Evolutionary conservation across 768 basidiomycete species (phyloP).

Genomic region (Auriscalpium orientale): DNA sequence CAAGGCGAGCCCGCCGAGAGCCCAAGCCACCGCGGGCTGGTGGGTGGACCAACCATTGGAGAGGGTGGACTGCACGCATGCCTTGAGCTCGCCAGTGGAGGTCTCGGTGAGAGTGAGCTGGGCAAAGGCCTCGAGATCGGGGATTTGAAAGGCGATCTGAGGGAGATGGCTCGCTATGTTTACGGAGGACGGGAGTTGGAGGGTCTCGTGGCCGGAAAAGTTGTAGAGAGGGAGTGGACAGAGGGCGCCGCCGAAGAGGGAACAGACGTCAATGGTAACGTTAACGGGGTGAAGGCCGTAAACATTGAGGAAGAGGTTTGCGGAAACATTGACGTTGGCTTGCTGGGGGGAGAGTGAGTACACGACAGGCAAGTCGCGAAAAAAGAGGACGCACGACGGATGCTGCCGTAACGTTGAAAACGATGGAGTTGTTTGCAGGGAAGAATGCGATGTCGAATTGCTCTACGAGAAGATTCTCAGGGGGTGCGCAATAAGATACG

Average conservation of each 20-base stretch:
- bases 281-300: constrained; percentile 84
- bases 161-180: constrained; percentile 57
- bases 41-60: constrained; percentile 85
- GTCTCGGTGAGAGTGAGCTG: constrained; percentile 69
- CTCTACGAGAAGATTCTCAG: constrained; percentile 71
- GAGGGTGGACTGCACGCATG: constrained; percentile 87
- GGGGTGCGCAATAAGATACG: constrained; percentile 80
- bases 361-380: constrained; percentile 3
- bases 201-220: constrained; percentile 74
- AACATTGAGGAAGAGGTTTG: constrained; percentile 76
- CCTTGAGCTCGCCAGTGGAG: constrained; percentile 63
- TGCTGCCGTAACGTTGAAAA: constrained; percentile 81
- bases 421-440: constrained; percentile 60
- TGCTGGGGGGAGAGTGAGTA: constrained; percentile 34
- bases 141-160: constrained; percentile 74
- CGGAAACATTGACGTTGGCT: constrained; percentile 71
- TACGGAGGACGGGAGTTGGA: constrained; percentile 54
- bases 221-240: constrained; percentile 82
- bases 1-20: constrained; percentile 57
- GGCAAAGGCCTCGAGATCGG: constrained; percentile 86
- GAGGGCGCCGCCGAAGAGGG: constrained; percentile 65
- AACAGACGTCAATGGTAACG: constrained; percentile 81
- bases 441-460: constrained; percentile 71
- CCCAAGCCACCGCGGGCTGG: constrained; percentile 71
- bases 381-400: constrained; percentile 58